Evolutionary conservation across 306 rosid species (phyloP).

Genomic region (Abrus precatorius): DNA sequence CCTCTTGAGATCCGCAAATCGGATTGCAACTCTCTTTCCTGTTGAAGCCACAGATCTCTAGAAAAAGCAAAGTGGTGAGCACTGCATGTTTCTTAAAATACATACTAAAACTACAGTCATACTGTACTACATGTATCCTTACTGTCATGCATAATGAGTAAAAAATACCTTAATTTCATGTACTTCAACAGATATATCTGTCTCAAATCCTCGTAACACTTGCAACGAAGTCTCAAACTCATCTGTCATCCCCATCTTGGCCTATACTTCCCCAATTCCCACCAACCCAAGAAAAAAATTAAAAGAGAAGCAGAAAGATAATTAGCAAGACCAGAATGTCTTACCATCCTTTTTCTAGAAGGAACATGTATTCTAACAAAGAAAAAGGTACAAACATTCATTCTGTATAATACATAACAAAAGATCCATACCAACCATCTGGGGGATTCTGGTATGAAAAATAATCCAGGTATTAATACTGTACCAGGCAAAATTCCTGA

Average conservation of each 20-base stretch:
- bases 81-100: constrained; percentile 19
- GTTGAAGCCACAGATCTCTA: constrained; percentile 76
- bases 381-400: constrained; percentile 29
- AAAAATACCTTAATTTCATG: constrained; percentile 80
- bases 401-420: constrained; percentile 24
- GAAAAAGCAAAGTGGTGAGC: constrained; percentile 37
- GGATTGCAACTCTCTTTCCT: constrained; percentile 64
- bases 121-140: constrained; percentile 32
- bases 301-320: constrained; percentile 28
- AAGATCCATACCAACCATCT: constrained; percentile 86
- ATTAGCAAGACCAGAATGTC: constrained; percentile 20
- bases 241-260: constrained; percentile 90
- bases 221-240: constrained; percentile 89
- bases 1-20: constrained; percentile 77
- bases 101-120: constrained; percentile 13
- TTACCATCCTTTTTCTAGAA: constrained; percentile 12
- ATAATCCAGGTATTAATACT: constrained; percentile 77
- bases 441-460: constrained; percentile 92
- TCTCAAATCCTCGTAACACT: constrained; percentile 83
- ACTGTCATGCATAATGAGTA: constrained; percentile 27
- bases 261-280: constrained; percentile 56
- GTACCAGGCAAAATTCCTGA: constrained; percentile 90
- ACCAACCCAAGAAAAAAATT: constrained; percentile 23
- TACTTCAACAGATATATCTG: constrained; percentile 86
- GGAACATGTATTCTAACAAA: constrained; percentile 24